Conservation (phyloP, 2,329 filamentous ascomycete species). For the Ambrosiella cleistominuta region DNA sequence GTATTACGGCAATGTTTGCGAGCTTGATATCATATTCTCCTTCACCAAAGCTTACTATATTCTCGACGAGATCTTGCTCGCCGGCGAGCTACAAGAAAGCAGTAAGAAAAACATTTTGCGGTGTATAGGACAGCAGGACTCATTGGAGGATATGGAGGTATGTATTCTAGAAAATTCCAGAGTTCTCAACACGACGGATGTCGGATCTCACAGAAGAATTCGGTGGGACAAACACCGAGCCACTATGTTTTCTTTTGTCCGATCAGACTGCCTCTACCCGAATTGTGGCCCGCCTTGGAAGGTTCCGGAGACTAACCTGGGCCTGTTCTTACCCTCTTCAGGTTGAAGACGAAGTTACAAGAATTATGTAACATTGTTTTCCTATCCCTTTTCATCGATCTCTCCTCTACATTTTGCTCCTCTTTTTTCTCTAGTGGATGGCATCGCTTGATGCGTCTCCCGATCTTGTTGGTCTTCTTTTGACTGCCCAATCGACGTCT, state of each 20-base stretch:
- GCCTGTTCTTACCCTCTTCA: constrained; percentile 22
- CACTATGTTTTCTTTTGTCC: too few relatives aligned
- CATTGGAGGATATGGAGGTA: constrained; percentile 98
- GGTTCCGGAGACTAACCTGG: constrained; percentile 12
- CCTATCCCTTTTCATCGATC: neutral
- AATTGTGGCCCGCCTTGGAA: constrained; percentile 2
- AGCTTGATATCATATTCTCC: constrained; percentile 98
- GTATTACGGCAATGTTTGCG: constrained; percentile 99
- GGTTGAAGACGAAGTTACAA: constrained; percentile 80
- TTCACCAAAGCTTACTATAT: constrained; percentile 99
- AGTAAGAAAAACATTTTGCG: constrained; percentile 97
- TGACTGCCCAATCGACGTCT: neutral
- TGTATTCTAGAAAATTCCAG: neutral
- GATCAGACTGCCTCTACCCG: too few relatives aligned
- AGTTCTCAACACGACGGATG: neutral
- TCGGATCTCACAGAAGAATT: too few relatives aligned
- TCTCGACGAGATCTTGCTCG: constrained; percentile 83
- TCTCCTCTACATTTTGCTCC: neutral
- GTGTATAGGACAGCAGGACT: constrained; percentile 94
- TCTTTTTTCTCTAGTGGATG: neutral
- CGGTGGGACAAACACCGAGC: too few relatives aligned
- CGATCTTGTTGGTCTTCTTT: neutral
- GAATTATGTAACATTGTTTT: constrained; percentile 51
- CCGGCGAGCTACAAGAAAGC: constrained; percentile 94
- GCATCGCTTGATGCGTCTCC: neutral